Evolutionary conservation across 192 early-diverging fungal genomes (phyloP), one percentile per base, ranked within the genome.

Genomic region (Lobulomyces angularis): DNA sequence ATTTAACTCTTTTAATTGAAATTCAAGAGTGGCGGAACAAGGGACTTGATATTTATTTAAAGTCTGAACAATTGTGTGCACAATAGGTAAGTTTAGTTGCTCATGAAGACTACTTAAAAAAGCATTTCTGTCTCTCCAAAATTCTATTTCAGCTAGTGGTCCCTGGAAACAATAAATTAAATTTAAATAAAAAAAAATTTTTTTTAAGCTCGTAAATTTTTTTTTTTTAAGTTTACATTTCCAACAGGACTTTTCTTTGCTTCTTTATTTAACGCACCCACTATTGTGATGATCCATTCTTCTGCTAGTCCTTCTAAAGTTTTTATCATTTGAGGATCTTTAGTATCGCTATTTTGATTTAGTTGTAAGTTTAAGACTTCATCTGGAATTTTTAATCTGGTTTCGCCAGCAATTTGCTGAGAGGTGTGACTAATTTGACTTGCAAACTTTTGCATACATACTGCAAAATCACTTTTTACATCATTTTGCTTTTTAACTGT

Each of bases 121-220:
- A 2, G 63, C 64, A 38, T 61, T 67, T 18, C 74, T 39, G 29
- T 77, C 71, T 21, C 74, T 42, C 74, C 74, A 77, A 42, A 66
- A 77, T 32, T 77, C 74, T 24, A 77, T 65, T 43, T 77, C 74
- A 8, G 71, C 67, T 4, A 74, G 41, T 8, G 74, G 74, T n/a
- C 74, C 74, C 67, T 69, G 46, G 5, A 26, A 9, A 35, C 17
- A 32, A 32, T n/a, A 32, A 11, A 11, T 18, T 18, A 25, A 31
- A n/a, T 5, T 21, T 2, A 24, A 3, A 21, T 8, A 43, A 26
- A 50, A 33, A 36, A 12, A 24, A 34, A 7, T 58, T 1, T 39
- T 35, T 57, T 5, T 18, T 8, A n/a, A 20, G 25, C 7, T 19
- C 11, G 2, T 17, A 43, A 14, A 50, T 1, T 27, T 43, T 11